These are phyloP conservation scores for Stereum hirsutum DNA, from an alignment of 1,284 basidiomycete genomes.

Conservation along the genomic window DNA sequence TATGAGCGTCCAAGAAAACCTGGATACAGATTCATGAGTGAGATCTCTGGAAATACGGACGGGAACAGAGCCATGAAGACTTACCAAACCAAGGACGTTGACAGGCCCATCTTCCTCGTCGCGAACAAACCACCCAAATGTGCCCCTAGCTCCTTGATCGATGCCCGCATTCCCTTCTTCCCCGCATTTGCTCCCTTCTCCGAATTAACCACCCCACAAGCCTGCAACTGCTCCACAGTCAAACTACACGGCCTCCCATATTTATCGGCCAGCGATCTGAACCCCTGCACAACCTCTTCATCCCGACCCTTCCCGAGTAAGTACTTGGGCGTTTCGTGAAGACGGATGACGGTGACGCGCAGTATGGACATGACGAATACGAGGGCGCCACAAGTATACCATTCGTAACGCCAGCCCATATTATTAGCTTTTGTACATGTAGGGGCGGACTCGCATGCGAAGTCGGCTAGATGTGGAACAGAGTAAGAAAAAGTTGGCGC, in stretches of 20 bases:
- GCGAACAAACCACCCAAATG: slow-evolving; percentile 48
- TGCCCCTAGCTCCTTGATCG: slow-evolving; percentile 27
- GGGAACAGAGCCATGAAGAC: slow-evolving; percentile 41
- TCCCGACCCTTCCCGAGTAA: slow-evolving; percentile 57
- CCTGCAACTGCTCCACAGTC: slow-evolving; percentile 30
- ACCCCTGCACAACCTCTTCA: slow-evolving; percentile 48
- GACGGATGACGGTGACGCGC: slow-evolving; percentile 51
- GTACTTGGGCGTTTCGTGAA: slow-evolving; percentile 56
- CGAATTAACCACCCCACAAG: slow-evolving; percentile 13
- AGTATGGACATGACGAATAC: slow-evolving; percentile 44
- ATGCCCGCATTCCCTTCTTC: slow-evolving; percentile 11
- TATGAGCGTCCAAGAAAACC: slow-evolving; percentile 37
- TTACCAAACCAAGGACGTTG: slow-evolving; percentile 44
- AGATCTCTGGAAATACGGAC: not conserved
- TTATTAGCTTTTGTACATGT: slow-evolving; percentile 31
- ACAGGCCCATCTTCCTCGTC: slow-evolving; percentile 46
- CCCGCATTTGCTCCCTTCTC: slow-evolving; percentile 8
- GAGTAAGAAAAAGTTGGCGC: slow-evolving; percentile 1
- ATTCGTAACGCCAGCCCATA: slow-evolving; percentile 56
- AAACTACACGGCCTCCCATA: slow-evolving; percentile 28
- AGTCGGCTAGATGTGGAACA: slow-evolving; percentile 30
- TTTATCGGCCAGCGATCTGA: slow-evolving; percentile 50
- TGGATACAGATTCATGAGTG: not conserved
- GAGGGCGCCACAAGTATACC: slow-evolving; percentile 36
- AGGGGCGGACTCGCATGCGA: slow-evolving; percentile 27